A percentile compares a stretch with the other conserved stretches of the same genome.
These are phyloP conservation scores for Kwoniella shivajii DNA, from an alignment of 1,284 basidiomycete genomes.

Conservation along the genomic window DNA sequence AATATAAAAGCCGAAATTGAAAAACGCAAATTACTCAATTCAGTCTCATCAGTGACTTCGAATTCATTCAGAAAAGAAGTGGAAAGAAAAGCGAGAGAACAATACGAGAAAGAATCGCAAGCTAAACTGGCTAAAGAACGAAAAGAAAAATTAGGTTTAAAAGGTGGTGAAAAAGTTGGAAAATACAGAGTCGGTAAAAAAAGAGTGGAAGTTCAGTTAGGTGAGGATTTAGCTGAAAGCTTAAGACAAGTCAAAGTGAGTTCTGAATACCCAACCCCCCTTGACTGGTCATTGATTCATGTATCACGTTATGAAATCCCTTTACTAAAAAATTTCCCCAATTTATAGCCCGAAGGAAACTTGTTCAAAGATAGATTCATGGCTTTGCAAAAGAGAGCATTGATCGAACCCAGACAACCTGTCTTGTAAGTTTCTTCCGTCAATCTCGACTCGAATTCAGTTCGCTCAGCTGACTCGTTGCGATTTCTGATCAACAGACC, in stretches of 20 bases:
- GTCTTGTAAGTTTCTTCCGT: slow-evolving; percentile 62
- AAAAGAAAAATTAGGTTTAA: slow-evolving; percentile 58
- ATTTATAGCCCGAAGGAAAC: slow-evolving; percentile 84
- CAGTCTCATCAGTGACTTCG: slow-evolving; percentile 27
- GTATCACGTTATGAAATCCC: no score
- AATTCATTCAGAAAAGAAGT: slow-evolving; percentile 31
- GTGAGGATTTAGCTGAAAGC: slow-evolving; percentile 86
- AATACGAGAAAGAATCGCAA: slow-evolving; percentile 31
- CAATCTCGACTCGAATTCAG: not conserved
- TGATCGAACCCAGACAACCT: slow-evolving; percentile 58
- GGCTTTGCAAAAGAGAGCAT: slow-evolving; percentile 55
- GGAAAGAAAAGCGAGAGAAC: slow-evolving; percentile 26
- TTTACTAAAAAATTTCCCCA: no score
- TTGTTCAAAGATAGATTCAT: slow-evolving; percentile 86
- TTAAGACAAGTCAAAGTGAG: slow-evolving; percentile 78
- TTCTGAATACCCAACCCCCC: no score
- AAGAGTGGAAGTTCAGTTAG: slow-evolving; percentile 80
- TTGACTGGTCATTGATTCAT: no score
- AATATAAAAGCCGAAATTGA: slow-evolving; percentile 21
- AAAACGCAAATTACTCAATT: slow-evolving; percentile 31
- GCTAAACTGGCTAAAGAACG: slow-evolving; percentile 62
- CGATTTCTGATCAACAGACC: slow-evolving; percentile 58
- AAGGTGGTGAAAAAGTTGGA: slow-evolving; percentile 68
- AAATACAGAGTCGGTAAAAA: slow-evolving; percentile 73
- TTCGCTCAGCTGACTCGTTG: slow-evolving; percentile 1